Conservation (phyloP, 768 basidiomycete genomes). For the Kondoa subrosea region DNA sequence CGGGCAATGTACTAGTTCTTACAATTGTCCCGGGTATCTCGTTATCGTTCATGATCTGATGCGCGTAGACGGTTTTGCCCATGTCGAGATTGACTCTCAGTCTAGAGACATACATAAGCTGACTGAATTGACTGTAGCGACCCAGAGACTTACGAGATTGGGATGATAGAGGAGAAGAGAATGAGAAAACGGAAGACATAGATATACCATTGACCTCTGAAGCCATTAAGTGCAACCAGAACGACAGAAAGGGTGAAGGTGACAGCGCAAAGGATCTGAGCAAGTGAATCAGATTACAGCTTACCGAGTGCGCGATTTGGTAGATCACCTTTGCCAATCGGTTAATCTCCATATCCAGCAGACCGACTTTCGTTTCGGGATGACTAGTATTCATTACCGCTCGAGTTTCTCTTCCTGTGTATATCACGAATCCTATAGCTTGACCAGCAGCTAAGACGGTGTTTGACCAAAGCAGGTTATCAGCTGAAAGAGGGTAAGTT, state of each 20-base stretch:
- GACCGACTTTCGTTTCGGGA: conserved; percentile 81
- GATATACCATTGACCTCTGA: conserved; percentile 86
- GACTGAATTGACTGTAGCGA: background rate
- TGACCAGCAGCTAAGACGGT: conserved; percentile 91
- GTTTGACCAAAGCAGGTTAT: conserved; percentile 93
- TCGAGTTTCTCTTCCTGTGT: conserved; percentile 84
- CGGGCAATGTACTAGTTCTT: conserved; percentile 88
- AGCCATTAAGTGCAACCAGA: conserved; percentile 88
- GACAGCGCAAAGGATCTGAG: conserved; percentile 81
- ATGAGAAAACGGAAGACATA: conserved; percentile 94
- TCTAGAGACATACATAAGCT: conserved; percentile 36
- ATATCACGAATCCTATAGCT: conserved; percentile 79
- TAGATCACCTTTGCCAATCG: conserved; percentile 66
- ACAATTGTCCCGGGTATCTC: conserved; percentile 95
- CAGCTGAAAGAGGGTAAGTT: conserved; percentile 56
- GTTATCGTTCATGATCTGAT: conserved; percentile 77
- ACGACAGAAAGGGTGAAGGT: conserved; percentile 81
- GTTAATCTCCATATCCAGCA: conserved; percentile 87
- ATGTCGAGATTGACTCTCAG: conserved; percentile 98
- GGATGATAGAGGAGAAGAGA: conserved; percentile 95
- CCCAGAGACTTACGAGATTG: conserved; percentile 61
- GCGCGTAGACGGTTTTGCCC: conserved; percentile 96
- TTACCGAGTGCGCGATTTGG: conserved; percentile 2
- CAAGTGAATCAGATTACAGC: background rate
- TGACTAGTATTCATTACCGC: conserved; percentile 99